These are phyloP conservation scores for Blastobotrys petasosporus DNA, from an alignment of 1,139 yeast species.

Conservation along the genomic window DNA sequence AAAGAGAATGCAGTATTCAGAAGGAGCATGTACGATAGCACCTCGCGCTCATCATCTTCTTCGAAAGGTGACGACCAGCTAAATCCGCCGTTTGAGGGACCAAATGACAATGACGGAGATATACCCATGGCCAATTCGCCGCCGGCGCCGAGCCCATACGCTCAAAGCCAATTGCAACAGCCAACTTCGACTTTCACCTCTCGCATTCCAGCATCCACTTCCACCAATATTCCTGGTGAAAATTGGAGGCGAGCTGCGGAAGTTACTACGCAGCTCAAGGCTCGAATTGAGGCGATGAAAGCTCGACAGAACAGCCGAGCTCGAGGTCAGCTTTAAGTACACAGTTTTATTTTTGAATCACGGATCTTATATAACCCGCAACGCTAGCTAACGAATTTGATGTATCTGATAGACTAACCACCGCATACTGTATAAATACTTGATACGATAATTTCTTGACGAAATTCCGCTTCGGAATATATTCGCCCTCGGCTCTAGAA, in stretches of 20 bases:
- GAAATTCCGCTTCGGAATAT: slow-evolving; percentile 7
- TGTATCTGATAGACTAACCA: no score
- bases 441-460: slow-evolving; percentile 20
- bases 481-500: slow-evolving; percentile 1
- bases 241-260: slow-evolving; percentile 89
- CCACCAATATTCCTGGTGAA: slow-evolving; percentile 34
- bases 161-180: no score
- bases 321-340: slow-evolving; percentile 19
- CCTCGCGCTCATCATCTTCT: slow-evolving; percentile 7
- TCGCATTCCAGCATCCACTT: slow-evolving; percentile 4
- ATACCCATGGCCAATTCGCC: slow-evolving; percentile 10
- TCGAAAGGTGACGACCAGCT: slow-evolving; percentile 2
- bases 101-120: slow-evolving; percentile 13
- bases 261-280: slow-evolving; percentile 78
- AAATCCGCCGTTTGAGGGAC: background rate
- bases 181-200: slow-evolving; percentile 1
- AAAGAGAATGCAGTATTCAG: slow-evolving; percentile 9
- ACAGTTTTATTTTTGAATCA: slow-evolving; percentile 5
- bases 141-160: background rate
- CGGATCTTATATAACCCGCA: slow-evolving; percentile 1
- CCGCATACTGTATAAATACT: slow-evolving; percentile 10
- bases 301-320: slow-evolving; percentile 34
- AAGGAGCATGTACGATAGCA: slow-evolving; percentile 4
- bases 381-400: no score
- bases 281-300: slow-evolving; percentile 85